Evolutionary conservation across 805 yeast genomes (phyloP), one percentile per base, ranked within the genome.

Genomic region (Yarrowia keelungensis): DNA sequence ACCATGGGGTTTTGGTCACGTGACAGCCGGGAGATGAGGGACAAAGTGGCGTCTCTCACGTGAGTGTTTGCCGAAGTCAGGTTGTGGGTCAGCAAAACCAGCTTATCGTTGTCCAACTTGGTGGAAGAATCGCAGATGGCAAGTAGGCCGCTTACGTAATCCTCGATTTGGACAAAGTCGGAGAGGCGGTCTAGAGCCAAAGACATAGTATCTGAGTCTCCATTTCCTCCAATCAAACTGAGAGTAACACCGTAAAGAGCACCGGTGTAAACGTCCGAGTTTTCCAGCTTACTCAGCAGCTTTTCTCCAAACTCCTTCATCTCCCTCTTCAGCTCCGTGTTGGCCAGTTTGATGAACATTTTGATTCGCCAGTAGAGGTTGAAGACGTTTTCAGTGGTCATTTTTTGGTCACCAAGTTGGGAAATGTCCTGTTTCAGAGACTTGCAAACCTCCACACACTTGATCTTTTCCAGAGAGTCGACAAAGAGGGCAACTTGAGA

Each of bases 1-100:
- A 73, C 32, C 8, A 73, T 70, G 35, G 54, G 19, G 59, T 38
- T 38, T n/a, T 51, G 56, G 59, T 39, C 59, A 38, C 59, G 59
- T 22, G 59, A 53, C 36, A 53, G 59, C 19, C 15, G 19, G 8
- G 59, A 53, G 3, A 53, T 39, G 45, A 53, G 59, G 8, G 9
- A 8, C 14, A 53, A 45, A 3, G 59, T 53, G n/a, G 9, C 45
- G 45, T 53, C 45, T 19, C 59, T 35, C 1, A 39, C 45, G 11
- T 12, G 35, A 2, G 45, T 53, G 45, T 53, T 39, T 5, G 59
- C 59, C 0, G 59, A 53, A 0, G 59, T 38, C 12, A 53, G 46
- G 2, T 53, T 53, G 3, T 38, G 16, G 8, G 59, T 53, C 46
- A 53, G 35, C 3, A 53, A 14, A 14, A 53, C 42, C 8, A 53